Base-by-base conservation (phyloP, 2,329 filamentous ascomycete genomes). In the Helminthosporium solani region DNA sequence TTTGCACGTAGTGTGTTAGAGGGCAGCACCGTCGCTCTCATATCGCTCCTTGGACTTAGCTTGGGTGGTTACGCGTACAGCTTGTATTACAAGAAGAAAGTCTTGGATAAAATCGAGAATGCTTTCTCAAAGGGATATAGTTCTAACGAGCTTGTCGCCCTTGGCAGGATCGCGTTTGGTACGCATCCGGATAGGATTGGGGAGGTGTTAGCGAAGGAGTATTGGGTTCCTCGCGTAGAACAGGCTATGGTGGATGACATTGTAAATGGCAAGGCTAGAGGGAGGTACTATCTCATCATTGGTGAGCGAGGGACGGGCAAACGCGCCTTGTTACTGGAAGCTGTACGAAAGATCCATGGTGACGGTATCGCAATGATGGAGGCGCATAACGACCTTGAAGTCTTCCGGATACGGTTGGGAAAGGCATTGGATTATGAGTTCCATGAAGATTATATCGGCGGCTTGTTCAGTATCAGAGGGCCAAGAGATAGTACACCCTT, bases 221-320 rank as follows among this genome's bases (percentile, higher is more conserved):
- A 87, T 63, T 96, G 92, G 92, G 83, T 97, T 39, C 72, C 82
- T 46, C 83, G 92, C 15, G 81, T 85, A 7, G 92, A 97, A 73
- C 94, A 99, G 68, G 66, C 73, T 2, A 81, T 79, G 42, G 84
- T 97, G 47, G 86, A 97, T 67, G 75, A 74, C n/a, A 96, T 99
- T 52, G 81, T 99, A 16, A 74, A 78, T 36, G 94, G 92, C 1
- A 74, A 76, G 2, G 75, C 82, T 18, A 75, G 76, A 34, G 94
- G 94, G 7, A 88, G 94, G 64, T 99, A 99, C 65, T 88, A 94
- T 67, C 79, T 99, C 2, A 76, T 99, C 3, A 85, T 97, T 41
- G 94, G 92, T 19, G 92, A 97, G 66, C 95, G 97, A 73, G 94
- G 94, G 3, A 95, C 89, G 0, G 94, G 94, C 8, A 99, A 99